These are phyloP conservation scores for Auricularia cornea DNA, from an alignment of 768 basidiomycete species.

Conservation along the genomic window DNA sequence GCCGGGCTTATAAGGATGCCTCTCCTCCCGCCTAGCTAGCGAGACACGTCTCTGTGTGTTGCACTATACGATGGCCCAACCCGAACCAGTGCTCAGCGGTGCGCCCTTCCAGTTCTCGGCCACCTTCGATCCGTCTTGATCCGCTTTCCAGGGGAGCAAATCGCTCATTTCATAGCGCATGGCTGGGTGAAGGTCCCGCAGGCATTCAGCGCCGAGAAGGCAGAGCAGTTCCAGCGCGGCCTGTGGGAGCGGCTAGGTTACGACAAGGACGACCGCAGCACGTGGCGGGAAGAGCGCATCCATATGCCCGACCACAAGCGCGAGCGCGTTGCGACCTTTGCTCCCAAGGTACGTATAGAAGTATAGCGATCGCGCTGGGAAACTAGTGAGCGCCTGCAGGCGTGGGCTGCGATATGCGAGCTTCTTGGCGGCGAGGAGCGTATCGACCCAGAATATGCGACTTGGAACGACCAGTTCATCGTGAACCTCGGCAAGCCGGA, in stretches of 20 bases:
- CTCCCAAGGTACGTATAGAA: slow-evolving; percentile 35
- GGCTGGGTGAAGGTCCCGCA: slow-evolving; percentile 46
- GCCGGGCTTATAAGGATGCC: too few relatives aligned
- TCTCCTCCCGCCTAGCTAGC: too few relatives aligned
- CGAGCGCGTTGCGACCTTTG: slow-evolving; percentile 38
- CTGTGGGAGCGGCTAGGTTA: slow-evolving; percentile 45
- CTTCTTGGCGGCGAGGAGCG: slow-evolving; percentile 47
- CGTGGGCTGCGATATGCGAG: slow-evolving; percentile 54
- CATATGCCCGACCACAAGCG: slow-evolving; percentile 49
- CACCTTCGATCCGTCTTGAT: too few relatives aligned
- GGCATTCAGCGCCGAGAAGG: slow-evolving; percentile 45
- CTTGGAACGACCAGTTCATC: slow-evolving; percentile 55
- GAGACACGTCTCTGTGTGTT: too few relatives aligned
- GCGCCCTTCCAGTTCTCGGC: too few relatives aligned
- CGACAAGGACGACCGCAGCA: slow-evolving; percentile 42
- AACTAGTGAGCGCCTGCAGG: too few relatives aligned
- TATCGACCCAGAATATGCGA: slow-evolving; percentile 38
- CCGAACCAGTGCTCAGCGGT: too few relatives aligned
- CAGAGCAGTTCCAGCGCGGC: slow-evolving; percentile 40
- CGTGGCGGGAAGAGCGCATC: slow-evolving; percentile 41
- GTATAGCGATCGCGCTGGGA: background rate
- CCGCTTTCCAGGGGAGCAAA: too few relatives aligned
- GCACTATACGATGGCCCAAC: too few relatives aligned
- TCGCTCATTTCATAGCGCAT: slow-evolving; percentile 45
- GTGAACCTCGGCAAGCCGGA: slow-evolving; percentile 50